Conservation (phyloP, 202 grass and related monocot genomes). For the Eragrostis tef region DNA sequence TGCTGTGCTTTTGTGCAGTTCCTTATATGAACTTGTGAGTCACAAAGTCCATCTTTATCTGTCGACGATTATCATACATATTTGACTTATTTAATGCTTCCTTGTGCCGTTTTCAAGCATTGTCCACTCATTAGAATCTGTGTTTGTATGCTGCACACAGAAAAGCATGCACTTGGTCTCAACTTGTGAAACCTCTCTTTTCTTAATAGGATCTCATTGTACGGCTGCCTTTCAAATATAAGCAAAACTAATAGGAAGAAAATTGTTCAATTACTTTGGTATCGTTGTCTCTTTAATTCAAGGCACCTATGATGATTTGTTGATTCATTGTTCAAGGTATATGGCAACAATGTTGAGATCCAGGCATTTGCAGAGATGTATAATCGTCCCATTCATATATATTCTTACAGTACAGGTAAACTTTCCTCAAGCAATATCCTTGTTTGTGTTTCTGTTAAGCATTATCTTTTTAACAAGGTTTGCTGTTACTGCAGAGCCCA, state of each 20-base stretch:
- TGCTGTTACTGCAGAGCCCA: slow-evolving; percentile 72
- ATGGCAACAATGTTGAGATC: slow-evolving; percentile 98
- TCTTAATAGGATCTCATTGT: slow-evolving; percentile 2
- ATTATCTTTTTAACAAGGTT: slow-evolving; percentile 25
- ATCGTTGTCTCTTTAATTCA: slow-evolving; percentile 18
- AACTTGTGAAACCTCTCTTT: not conserved
- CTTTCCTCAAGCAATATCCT: slow-evolving; percentile 19
- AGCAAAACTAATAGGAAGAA: not conserved
- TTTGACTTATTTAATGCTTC: not conserved
- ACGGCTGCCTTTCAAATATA: slow-evolving; percentile 10
- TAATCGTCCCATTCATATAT: slow-evolving; percentile 98
- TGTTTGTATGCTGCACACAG: not conserved
- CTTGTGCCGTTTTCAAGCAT: not conserved
- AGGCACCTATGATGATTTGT: slow-evolving; percentile 23
- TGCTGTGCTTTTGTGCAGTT: not conserved
- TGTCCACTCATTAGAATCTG: not conserved
- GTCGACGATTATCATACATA: not conserved
- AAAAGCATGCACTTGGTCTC: not conserved
- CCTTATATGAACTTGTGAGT: not conserved
- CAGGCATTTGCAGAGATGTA: slow-evolving; percentile 99
- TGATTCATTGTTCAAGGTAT: slow-evolving; percentile 62
- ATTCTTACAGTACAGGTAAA: slow-evolving; percentile 89
- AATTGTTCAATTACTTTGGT: not conserved
- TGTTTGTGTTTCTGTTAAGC: not conserved
- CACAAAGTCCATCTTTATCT: not conserved